Evolutionary conservation across 495 filamentous ascomycete species (phyloP), one percentile per base, ranked within the genome.

Genomic region (Tuber microsphaerosporum): DNA sequence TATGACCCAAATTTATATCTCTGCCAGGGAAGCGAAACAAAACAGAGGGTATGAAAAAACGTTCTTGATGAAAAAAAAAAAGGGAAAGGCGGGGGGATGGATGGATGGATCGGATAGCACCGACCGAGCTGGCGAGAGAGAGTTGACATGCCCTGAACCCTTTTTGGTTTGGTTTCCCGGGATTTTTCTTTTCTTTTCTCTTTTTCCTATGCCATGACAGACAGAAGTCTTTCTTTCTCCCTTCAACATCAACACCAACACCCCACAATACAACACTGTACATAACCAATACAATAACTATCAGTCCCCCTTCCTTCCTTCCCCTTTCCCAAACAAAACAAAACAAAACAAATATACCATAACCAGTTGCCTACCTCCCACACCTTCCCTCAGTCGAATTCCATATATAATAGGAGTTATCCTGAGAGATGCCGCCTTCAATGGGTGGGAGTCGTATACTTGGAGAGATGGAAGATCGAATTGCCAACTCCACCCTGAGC

Each of bases 11-110:
- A 51, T 71, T 71, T 74, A 37, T 37, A 1, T 74, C 70, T 76
- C 76, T 75, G 73, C 51, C 41, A 75, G 22, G 14, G 42, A 68
- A 45, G 75, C 43, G 43, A 71, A 75, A 73, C 68, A 5, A 16
- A 16, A 31, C 39, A 56, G 74, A 34, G 26, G 71, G 79, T 81
- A 81, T 79, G 79, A 81, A 81, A 78, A 81, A 81, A 81, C 80
- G 80, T 79, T 74, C 80, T 79, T 78, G 44, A 65, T 16, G 41
- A 51, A 46, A 41, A 39, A 42, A 41, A 39, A 71, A 20, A 72
- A 41, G 43, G 51, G 45, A 46, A 68, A 16, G 5, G 26, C 5
- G 5, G 26, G 12, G n/a, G 5, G 1, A n/a, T n/a, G n/a, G n/a
- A n/a, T n/a, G 26, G 17, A 65, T 31, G n/a, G 26, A 31, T 65